Conservation (phyloP, 768 basidiomycete species). For the Infundibulicybe gibba region DNA sequence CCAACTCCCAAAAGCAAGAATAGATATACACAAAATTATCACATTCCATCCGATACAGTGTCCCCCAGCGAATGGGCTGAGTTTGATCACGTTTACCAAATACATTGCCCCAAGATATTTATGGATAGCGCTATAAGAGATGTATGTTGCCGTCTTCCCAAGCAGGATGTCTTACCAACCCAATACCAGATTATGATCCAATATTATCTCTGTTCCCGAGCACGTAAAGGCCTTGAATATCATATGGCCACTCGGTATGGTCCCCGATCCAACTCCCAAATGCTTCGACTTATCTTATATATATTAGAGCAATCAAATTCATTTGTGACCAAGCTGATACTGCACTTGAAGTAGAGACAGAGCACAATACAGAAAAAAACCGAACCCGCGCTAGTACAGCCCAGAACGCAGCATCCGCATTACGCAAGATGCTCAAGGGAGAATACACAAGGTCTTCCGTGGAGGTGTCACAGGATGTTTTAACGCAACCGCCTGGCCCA, state of each 20-base stretch:
- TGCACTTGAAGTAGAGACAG: slow-evolving; percentile 22
- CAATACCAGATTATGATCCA: slow-evolving; percentile 69
- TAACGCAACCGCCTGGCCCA: slow-evolving; percentile 27
- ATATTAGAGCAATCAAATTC: slow-evolving; percentile 72
- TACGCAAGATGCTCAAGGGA: slow-evolving; percentile 61
- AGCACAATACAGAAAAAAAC: slow-evolving; percentile 20
- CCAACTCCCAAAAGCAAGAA: slow-evolving; percentile 22
- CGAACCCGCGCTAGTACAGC: slow-evolving; percentile 39
- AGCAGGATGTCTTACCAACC: slow-evolving; percentile 7
- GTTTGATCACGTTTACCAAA: slow-evolving; percentile 89
- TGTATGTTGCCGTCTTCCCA: slow-evolving; percentile 40
- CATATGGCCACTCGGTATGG: slow-evolving; percentile 81
- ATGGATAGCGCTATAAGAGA: slow-evolving; percentile 77
- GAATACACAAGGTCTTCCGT: slow-evolving; percentile 48
- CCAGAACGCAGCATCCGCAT: slow-evolving; percentile 61
- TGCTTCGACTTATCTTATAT: slow-evolving; percentile 6
- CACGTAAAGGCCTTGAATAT: slow-evolving; percentile 78
- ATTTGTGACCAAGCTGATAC: slow-evolving; percentile 78
- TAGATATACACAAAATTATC: slow-evolving; percentile 44
- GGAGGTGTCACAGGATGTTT: slow-evolving; percentile 20
- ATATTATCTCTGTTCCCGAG: slow-evolving; percentile 82
- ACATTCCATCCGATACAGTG: slow-evolving; percentile 65
- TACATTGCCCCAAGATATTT: slow-evolving; percentile 81
- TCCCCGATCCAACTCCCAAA: slow-evolving; percentile 1
- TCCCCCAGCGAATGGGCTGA: slow-evolving; percentile 70